phyloP scores from a whole-genome alignment of 1,139 yeast genomes.

The Yamadazyma taylorii region DNA sequence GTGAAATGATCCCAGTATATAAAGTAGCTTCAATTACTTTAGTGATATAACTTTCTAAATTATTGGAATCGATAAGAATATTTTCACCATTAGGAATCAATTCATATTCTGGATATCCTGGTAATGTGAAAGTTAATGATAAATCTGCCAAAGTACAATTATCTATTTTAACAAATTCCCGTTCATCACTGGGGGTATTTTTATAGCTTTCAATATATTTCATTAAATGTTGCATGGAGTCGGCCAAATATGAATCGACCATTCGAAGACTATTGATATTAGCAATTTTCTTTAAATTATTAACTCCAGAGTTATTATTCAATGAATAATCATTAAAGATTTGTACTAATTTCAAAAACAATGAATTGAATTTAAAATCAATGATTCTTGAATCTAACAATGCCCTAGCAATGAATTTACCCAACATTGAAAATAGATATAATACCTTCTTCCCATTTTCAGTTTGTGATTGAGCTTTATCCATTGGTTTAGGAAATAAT shows the following conservation, averaged over 20 bases:
- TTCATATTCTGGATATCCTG: conserved; percentile 70
- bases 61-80: conserved; percentile 48
- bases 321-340: conserved; percentile 21
- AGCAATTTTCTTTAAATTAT: conserved; percentile 27
- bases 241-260: conserved; percentile 64
- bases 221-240: conserved; percentile 55
- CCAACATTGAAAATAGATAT: conserved; percentile 64
- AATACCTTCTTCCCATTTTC: conserved; percentile 47
- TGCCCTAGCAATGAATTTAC: conserved; percentile 85
- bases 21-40: conserved; percentile 62
- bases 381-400: conserved; percentile 82
- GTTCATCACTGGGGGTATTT: conserved; percentile 15
- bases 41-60: conserved; percentile 59
- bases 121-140: conserved; percentile 65
- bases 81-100: conserved; percentile 57
- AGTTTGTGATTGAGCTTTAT: conserved; percentile 23
- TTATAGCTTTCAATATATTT: conserved; percentile 38
- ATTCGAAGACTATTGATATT: conserved; percentile 43
- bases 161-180: conserved; percentile 33
- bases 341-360: conserved; percentile 58
- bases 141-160: conserved; percentile 52
- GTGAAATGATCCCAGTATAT: conserved; percentile 63
- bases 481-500: conserved; percentile 73
- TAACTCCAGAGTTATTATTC: conserved; percentile 10
- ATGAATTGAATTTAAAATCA: conserved; percentile 74